Evolutionary conservation across 352 stramenopile species (phyloP), one percentile per base, ranked within the genome.

Genomic region (Pythium phragmiticola): DNA sequence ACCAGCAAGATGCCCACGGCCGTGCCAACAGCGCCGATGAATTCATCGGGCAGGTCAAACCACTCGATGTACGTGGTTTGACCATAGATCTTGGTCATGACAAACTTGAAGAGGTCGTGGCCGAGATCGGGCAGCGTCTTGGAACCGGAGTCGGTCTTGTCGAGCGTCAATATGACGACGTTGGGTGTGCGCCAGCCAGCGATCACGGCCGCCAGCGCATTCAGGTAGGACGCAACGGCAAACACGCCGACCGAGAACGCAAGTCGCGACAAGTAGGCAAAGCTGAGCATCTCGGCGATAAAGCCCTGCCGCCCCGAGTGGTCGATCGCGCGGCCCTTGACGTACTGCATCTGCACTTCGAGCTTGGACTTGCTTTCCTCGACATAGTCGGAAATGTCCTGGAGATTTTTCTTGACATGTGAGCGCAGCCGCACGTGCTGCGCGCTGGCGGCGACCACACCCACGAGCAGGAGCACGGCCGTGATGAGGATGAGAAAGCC

Each of bases 211-310:
- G 87, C 87, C 21, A 95, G 65, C 26, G 84, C 88, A 57, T 95
- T 95, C 28, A 95, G 66, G 37, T 95, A 95, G 50, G 84, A 92
- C 16, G 87, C 82, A 30, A 93, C 72, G 16, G 78, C 70, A 59
- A 92, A 90, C 48, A 93, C 73, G 4, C 66, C 78, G 62, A 92
- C 72, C 45, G 87, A 90, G 59, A 94, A 91, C 16, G 80, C 84
- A 36, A 95, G 77, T 3, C 87, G 76, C 36, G 84, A 94, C 21
- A 95, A 74, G 66, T 95, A 95, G 17, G 85, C 82, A 62, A 85
- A 90, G 77, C 84, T 94, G 54, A 94, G 75, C 87, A 95, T 95
- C 74, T 95, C 84, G 48, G 78, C 75, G 63, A 94, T 89, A 68
- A 95, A 95, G 30, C 87, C 87, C 69, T 92, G 82, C 19, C 81